Conservation (phyloP, 2,329 filamentous ascomycete genomes). For the Metarhizium album region DNA sequence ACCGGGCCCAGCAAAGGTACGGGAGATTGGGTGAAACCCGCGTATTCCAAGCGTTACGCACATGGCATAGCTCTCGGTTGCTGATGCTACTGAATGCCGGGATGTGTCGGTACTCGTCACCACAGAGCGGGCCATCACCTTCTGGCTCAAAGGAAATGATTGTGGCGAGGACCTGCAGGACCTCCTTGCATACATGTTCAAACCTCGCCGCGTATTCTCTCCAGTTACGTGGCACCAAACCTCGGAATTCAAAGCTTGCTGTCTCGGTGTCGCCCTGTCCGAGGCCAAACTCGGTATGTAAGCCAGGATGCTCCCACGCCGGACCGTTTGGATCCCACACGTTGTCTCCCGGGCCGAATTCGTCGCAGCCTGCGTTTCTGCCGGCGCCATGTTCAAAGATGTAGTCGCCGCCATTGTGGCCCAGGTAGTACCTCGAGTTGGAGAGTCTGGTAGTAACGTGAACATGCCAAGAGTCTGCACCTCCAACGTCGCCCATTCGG, state of each 20-base stretch:
- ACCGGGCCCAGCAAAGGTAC: background rate
- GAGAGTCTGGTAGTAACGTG: background rate
- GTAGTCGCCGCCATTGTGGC: conserved; percentile 14
- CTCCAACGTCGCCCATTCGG: background rate
- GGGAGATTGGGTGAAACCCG: background rate
- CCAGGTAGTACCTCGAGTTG: conserved; percentile 14
- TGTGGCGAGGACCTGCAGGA: conserved; percentile 10
- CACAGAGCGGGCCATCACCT: background rate
- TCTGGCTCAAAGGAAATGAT: conserved; percentile 8
- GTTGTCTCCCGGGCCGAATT: background rate
- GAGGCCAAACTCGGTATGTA: background rate
- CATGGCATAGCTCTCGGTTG: background rate
- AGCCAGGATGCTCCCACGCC: background rate
- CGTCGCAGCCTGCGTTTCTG: background rate
- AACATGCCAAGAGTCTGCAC: background rate
- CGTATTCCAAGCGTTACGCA: background rate
- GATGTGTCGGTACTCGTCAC: background rate
- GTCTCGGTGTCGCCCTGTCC: background rate
- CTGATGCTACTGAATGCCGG: background rate
- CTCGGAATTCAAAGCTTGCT: conserved; percentile 9
- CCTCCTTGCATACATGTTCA: conserved; percentile 2
- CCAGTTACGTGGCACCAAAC: conserved; percentile 13
- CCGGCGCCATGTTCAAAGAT: conserved; percentile 15
- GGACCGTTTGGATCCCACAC: background rate
- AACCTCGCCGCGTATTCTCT: conserved; percentile 12